These are phyloP conservation scores for Biancaea sappan DNA, from an alignment of 306 rosid genomes.

Conservation along the genomic window DNA sequence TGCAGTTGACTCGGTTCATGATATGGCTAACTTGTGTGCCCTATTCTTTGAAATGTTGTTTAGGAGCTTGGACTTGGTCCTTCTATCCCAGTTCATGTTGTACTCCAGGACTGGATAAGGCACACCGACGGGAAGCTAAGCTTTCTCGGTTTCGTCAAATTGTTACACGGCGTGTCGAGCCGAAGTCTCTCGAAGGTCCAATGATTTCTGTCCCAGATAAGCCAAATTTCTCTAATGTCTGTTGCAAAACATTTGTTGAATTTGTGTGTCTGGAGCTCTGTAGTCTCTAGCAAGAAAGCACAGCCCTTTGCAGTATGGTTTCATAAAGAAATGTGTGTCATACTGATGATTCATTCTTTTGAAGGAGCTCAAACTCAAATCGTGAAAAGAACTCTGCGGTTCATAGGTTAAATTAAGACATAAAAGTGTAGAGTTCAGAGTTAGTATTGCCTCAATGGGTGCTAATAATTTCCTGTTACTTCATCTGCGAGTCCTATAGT, in stretches of 20 bases:
- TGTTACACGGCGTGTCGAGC: slow-evolving; percentile 86
- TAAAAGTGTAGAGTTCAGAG: slow-evolving; percentile 58
- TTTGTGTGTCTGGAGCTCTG: slow-evolving; percentile 41
- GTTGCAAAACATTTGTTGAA: slow-evolving; percentile 33
- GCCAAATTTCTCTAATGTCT: slow-evolving; percentile 20
- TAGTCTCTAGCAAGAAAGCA: slow-evolving; percentile 37
- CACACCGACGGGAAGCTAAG: slow-evolving; percentile 98
- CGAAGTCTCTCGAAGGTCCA: slow-evolving; percentile 75
- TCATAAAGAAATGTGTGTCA: slow-evolving; percentile 28
- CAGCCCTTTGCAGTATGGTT: slow-evolving; percentile 31
- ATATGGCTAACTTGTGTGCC: slow-evolving; percentile 21
- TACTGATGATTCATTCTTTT: slow-evolving; percentile 43
- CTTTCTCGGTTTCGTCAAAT: slow-evolving; percentile 92
- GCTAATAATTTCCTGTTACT: slow-evolving; percentile 42
- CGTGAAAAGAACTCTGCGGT: slow-evolving; percentile 41
- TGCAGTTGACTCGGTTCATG: no score
- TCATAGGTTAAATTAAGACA: slow-evolving; percentile 44
- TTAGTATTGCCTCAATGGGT: slow-evolving; percentile 47
- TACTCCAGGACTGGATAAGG: slow-evolving; percentile 96
- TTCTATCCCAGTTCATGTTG: slow-evolving; percentile 90
- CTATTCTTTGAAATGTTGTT: slow-evolving; percentile 27
- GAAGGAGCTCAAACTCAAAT: slow-evolving; percentile 36
- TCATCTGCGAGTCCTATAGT: slow-evolving; percentile 29
- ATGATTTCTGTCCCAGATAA: slow-evolving; percentile 36
- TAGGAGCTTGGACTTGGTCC: slow-evolving; percentile 99